phyloP scores from a whole-genome alignment of 495 filamentous ascomycete genomes.

The Evernia prunastri region DNA sequence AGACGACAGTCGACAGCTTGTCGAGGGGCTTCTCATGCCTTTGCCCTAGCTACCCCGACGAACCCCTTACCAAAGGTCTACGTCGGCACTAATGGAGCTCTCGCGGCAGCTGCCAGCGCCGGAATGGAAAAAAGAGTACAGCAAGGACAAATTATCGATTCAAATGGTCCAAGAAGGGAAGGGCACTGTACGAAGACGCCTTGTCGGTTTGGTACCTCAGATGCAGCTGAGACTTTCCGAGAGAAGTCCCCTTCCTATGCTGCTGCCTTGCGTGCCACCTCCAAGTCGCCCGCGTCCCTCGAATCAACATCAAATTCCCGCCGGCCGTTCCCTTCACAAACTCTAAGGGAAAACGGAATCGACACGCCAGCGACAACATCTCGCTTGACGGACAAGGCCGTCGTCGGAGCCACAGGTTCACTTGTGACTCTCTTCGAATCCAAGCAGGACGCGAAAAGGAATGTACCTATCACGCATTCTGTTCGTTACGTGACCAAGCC shows the following conservation, averaged over 20 bases:
- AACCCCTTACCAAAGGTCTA: conserved; percentile 16
- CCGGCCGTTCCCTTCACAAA: conserved; percentile 2
- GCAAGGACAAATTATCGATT: conserved; percentile 6
- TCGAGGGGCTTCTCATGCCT: conserved; percentile 21
- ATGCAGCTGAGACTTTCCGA: conserved; percentile 17
- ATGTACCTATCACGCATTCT: conserved; percentile 17
- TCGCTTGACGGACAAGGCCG: conserved; percentile 43
- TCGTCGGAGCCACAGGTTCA: conserved; percentile 50
- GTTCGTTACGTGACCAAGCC: conserved; percentile 18
- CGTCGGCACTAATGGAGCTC: conserved; percentile 36
- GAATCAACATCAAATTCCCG: background rate
- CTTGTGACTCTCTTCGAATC: conserved; percentile 58
- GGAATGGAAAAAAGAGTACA: conserved; percentile 29
- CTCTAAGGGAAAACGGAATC: conserved; percentile 11
- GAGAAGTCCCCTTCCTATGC: conserved; percentile 45
- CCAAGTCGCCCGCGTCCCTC: conserved; percentile 32
- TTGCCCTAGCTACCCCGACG: conserved; percentile 12
- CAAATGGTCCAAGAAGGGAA: conserved; percentile 6
- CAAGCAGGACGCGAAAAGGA: conserved; percentile 26
- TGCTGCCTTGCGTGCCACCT: conserved; percentile 51
- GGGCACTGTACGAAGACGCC: background rate
- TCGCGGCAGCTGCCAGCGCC: conserved; percentile 42
- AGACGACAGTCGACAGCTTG: conserved; percentile 21
- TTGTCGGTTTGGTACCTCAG: background rate
- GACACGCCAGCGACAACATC: conserved; percentile 26